Base-by-base conservation (phyloP, 2,329 filamentous ascomycete species). In the Macroventuria anomochaeta region DNA sequence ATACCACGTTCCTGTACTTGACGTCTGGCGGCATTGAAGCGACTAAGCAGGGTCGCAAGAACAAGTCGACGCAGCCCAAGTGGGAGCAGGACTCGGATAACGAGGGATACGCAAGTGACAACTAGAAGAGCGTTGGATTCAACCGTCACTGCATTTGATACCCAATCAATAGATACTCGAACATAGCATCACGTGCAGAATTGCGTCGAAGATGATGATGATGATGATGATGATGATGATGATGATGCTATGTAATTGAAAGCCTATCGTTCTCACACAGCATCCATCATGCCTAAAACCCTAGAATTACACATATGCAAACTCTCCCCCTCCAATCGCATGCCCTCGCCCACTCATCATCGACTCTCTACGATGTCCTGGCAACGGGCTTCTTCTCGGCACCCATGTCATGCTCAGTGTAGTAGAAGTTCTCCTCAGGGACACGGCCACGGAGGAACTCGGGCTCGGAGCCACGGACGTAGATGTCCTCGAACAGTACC, bases 401-500 rank as follows among this genome's bases (percentile, higher is more conserved):
- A 55, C 65, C 66, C 55, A 69, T 76, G 72, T 81, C 80, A 31
- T 68, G 68, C 67, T 76, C 69, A 7, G 58, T 65, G 75, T 87
- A 88, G 79, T 88, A 97, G 80, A 88, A 95, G 80, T 92, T 93
- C 89, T 97, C 95, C 73, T 97, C 93, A 48, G 88, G 84, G 55
- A 89, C 92, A 59, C 93, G 85, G 67, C 93, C 93, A 68, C 93
- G 87, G 80, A 96, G 85, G 82, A 89, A 96, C 72, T 86, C 81
- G 53, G 93, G 93, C 85, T 97, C 93, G 58, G 85, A 88, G 64
- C 93, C 93, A 62, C 83, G 83, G 69, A 93, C 92, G 79, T 96
- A 97, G 76, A 97, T 96, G 77, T 97, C 93, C 87, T 99, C 93
- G 77, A 85, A 99, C 67, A 99, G 83, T 67, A 95, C 95, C 78